phyloP scores from a whole-genome alignment of 2,329 filamentous ascomycete species.

The Penicillium corylophilum region DNA sequence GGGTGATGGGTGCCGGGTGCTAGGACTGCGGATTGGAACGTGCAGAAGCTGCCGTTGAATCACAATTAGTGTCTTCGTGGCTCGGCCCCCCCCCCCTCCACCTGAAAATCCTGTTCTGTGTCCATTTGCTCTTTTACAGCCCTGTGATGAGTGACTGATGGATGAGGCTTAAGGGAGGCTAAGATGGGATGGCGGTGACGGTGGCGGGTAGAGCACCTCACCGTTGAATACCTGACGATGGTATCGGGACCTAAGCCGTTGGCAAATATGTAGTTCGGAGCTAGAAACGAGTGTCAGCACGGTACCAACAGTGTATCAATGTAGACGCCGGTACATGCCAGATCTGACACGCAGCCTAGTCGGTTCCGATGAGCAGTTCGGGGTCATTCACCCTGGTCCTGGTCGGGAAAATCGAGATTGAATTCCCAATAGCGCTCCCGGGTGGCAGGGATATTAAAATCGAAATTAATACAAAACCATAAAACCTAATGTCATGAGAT shows the following conservation, averaged over 20 bases:
- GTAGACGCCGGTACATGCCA: slow-evolving; percentile 1
- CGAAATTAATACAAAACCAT: background rate
- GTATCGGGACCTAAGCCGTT: slow-evolving; percentile 10
- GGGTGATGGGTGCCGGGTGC: background rate
- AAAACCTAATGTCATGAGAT: no score
- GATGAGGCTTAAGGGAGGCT: background rate
- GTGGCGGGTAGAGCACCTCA: no score
- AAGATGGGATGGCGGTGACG: background rate
- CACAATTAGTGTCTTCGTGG: slow-evolving; percentile 12
- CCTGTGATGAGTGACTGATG: background rate
- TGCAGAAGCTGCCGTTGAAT: slow-evolving; percentile 17
- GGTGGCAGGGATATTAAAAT: slow-evolving; percentile 1
- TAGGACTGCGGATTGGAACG: slow-evolving; percentile 16
- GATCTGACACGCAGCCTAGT: slow-evolving; percentile 18
- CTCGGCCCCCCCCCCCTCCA: slow-evolving; percentile 1
- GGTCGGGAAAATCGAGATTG: slow-evolving; percentile 6
- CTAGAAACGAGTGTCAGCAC: background rate
- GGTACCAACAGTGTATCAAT: background rate
- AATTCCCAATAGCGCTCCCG: background rate
- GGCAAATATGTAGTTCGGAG: slow-evolving; percentile 9
- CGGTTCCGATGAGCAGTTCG: slow-evolving; percentile 25
- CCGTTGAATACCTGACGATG: no score
- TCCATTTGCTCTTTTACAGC: background rate
- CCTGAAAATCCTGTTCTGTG: background rate
- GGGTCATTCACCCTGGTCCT: slow-evolving; percentile 8